Percentiles rank a stretch among this genome's conserved stretches.
phyloP scores from a whole-genome alignment of 768 basidiomycete species.

The Tulasnella sp. region DNA sequence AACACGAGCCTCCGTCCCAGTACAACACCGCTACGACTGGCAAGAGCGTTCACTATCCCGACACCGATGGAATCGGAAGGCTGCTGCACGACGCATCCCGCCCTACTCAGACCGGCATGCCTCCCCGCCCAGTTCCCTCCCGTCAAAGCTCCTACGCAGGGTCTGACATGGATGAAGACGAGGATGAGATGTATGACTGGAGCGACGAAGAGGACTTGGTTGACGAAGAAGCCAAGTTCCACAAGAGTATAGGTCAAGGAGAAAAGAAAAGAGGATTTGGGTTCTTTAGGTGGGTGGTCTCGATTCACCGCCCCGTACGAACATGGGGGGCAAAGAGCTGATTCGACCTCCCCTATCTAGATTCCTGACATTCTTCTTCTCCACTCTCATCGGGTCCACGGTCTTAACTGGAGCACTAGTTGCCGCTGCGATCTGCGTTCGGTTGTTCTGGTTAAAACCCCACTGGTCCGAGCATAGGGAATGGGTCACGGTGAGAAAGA shows the following conservation, averaged over 20 bases:
- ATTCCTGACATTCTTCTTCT: slow-evolving; percentile 54
- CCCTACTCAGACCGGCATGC: not conserved
- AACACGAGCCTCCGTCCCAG: not conserved
- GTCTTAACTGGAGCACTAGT: slow-evolving; percentile 56
- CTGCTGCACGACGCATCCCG: slow-evolving; percentile 4
- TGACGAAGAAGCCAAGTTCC: slow-evolving; percentile 61
- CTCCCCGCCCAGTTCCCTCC: not conserved
- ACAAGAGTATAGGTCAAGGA: slow-evolving; percentile 48
- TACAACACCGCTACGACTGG: not conserved
- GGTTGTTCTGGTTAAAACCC: slow-evolving; percentile 63
- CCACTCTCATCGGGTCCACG: slow-evolving; percentile 63
- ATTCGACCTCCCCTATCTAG: slow-evolving; percentile 32
- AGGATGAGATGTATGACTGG: slow-evolving; percentile 61
- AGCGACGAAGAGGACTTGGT: slow-evolving; percentile 68
- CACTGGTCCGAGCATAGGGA: slow-evolving; percentile 48
- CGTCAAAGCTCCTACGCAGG: slow-evolving; percentile 4
- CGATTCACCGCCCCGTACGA: not conserved
- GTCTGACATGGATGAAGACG: slow-evolving; percentile 52
- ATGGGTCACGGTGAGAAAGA: slow-evolving; percentile 38
- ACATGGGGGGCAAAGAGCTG: too few relatives aligned
- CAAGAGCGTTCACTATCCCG: slow-evolving; percentile 21
- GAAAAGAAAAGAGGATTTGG: slow-evolving; percentile 44
- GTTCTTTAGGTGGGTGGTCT: slow-evolving; percentile 39
- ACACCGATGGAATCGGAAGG: slow-evolving; percentile 9
- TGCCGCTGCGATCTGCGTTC: slow-evolving; percentile 52